Evolutionary conservation across 2,329 filamentous ascomycete species (phyloP).

Genomic region (Cercospora beticola): DNA sequence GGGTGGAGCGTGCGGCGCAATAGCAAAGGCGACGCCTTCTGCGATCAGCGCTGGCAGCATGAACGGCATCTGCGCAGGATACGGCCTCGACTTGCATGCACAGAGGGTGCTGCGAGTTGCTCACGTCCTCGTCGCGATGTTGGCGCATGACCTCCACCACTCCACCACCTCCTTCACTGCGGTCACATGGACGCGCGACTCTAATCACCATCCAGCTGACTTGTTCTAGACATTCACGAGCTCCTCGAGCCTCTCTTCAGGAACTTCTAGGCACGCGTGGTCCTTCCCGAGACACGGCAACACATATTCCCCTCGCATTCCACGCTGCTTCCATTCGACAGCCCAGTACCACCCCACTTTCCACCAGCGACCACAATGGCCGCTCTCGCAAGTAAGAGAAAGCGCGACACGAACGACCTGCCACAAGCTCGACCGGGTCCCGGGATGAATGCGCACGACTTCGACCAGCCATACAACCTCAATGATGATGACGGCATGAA

Average conservation of each 20-base stretch:
- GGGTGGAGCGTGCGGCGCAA: background rate
- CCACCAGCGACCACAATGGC: constrained; percentile 26
- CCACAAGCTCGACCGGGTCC: constrained; percentile 40
- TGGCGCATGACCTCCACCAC: constrained; percentile 4
- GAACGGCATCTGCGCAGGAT: background rate
- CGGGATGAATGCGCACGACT: constrained; percentile 31
- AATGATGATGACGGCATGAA: constrained; percentile 37
- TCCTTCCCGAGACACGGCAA: constrained; percentile 5
- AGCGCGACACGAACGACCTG: constrained; percentile 49
- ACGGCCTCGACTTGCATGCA: background rate
- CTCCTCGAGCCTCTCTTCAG: background rate
- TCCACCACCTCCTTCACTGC: background rate
- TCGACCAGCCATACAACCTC: constrained; percentile 39
- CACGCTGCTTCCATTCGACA: background rate
- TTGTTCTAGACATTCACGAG: constrained; percentile 4
- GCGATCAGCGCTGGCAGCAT: background rate
- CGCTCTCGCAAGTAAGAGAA: constrained; percentile 44
- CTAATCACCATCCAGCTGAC: constrained; percentile 16
- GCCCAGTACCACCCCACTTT: background rate
- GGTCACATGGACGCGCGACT: constrained; percentile 15
- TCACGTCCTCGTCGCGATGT: background rate
- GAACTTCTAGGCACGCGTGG: background rate
- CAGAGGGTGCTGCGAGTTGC: constrained; percentile 2
- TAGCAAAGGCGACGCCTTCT: background rate
- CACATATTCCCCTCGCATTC: background rate